Evolutionary conservation across 75 land plant species (phyloP), one percentile per base, ranked within the genome.

Genomic region (Cryptomeria japonica): DNA sequence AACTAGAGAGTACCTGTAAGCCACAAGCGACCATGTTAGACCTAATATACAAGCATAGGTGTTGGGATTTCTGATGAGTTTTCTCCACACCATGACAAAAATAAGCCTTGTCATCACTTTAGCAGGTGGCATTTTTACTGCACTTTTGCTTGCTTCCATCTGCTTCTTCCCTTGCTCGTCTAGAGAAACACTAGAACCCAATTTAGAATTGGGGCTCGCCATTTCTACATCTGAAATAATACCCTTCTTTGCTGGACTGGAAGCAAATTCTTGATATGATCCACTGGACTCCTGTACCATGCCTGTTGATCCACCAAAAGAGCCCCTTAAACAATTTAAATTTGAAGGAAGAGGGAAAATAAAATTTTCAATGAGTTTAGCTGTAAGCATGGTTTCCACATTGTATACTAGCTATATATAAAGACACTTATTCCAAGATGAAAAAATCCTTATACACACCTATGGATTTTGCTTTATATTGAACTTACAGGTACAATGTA

Each of bases 61-160:
- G 87, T 95, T 95, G 25, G 96, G 96, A 80, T 95, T 95, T n/a
- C 96, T 80, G 41, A 95, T 89, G 85, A 95, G 95, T 85, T 95
- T 95, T 58, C 96, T 84, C 92, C 93, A 94, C 10, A 94, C 95
- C 96, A 95, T 94, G 88, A 90, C 90, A 12, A 94, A 87, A 12
- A 95, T 95, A 42, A 95, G 89, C 92, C 90, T 92, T 28, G 95
- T 93, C 96, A 95, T 95, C 64, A 95, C 95, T n/a, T 89, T 90
- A 2, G 94, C 55, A 28, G 95, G 95, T 10, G 95, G 96, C 95
- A 94, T 91, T 25, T 84, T 87, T 39, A 72, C 88, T 22, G 83
- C 39, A 44, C 39, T 84, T 37, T 68, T 32, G 15, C 36, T 1
- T 10, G 25, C 28, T 55, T 53, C 64, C 22, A 44, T 11, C 28